Percentiles rank a stretch among this genome's conserved stretches.
These are phyloP conservation scores for Xerocomus potaroensis DNA, from an alignment of 768 basidiomycete genomes.

Conservation along the genomic window DNA sequence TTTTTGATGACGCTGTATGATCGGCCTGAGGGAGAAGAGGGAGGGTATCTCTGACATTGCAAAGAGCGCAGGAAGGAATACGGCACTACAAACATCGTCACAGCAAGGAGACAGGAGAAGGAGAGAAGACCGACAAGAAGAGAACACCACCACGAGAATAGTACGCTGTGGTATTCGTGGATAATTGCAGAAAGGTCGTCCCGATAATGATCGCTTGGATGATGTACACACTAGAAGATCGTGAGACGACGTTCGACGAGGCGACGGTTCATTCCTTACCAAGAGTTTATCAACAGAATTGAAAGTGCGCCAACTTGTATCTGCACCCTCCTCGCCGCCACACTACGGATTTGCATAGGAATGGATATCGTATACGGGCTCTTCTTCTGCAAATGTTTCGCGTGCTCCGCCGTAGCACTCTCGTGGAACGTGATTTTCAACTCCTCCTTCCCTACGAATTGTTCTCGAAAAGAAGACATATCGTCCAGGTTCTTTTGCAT, in stretches of 20 bases:
- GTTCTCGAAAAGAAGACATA: conserved; percentile 42
- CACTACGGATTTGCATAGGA: conserved; percentile 44
- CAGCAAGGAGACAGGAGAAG: not conserved
- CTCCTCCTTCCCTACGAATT: conserved; percentile 44
- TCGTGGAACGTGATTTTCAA: conserved; percentile 40
- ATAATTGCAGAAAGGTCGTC: conserved; percentile 45
- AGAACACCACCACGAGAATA: conserved; percentile 76
- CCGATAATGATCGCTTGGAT: conserved; percentile 32
- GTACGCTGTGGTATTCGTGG: conserved; percentile 32
- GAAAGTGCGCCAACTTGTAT: conserved; percentile 40
- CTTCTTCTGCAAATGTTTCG: conserved; percentile 39
- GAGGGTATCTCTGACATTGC: conserved; percentile 58
- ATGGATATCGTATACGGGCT: conserved; percentile 51
- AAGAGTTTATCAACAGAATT: conserved; percentile 28
- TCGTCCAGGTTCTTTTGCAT: conserved; percentile 43
- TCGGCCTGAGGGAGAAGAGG: conserved; percentile 42
- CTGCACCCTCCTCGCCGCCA: conserved; percentile 44
- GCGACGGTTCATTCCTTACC: conserved; percentile 10
- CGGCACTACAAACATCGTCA: conserved; percentile 34
- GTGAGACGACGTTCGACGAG: not conserved
- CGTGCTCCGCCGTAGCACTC: conserved; percentile 52
- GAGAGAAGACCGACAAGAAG: conserved; percentile 56
- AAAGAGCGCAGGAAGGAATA: conserved; percentile 55
- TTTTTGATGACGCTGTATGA: conserved; percentile 39
- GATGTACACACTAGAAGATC: conserved; percentile 34